Base-by-base conservation (phyloP, 192 early-diverging fungal species). In the Linnemannia schmuckeri region DNA sequence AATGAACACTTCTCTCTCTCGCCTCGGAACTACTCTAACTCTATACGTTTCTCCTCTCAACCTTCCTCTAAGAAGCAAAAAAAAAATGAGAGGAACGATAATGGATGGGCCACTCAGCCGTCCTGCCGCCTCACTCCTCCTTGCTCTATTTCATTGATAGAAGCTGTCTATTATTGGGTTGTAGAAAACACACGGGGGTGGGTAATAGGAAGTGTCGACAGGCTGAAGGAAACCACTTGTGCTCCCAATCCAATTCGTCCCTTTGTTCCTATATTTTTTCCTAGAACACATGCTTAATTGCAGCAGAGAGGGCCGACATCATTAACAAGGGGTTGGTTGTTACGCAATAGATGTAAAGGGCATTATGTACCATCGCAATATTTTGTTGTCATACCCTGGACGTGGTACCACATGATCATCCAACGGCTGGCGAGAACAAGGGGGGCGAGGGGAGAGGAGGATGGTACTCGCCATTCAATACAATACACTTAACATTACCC, bases 221-320 rank as follows among this genome's bases (percentile, higher is more conserved):
- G 55, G 24, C 55, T 57, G 55, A 27, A 57, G 55, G 55, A 66
- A 66, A 66, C 61, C 27, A 66, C 61, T 30, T 66, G 49, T 66
- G 8, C 12, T 66, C 61, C 61, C 30, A 66, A 66, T 66, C 24
- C n/a, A 5, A 0, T 24, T 49, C 17, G 1, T 20, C 17, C 49
- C 49, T 3, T 22, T 52, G 49, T 22, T 17, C 49, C 49, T 52
- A 52, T 20, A 52, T 52, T 52, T 52, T 52, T 52, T 52, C 49
- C 18, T 20, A 27, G n/a, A 57, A 27, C 12, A 27, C 27, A 30
- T 66, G 55, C 61, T 30, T 66, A 33, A 33, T 15, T 66, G 61
- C 18, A 66, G 30, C 9, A 66, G 30, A 66, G 52, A 18, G 22
- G 61, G 30, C 1, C 61, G 13, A 33, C 49, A 20, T 52, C 49